phyloP scores from a whole-genome alignment of 768 basidiomycete genomes.

The Lactarius indigo region DNA sequence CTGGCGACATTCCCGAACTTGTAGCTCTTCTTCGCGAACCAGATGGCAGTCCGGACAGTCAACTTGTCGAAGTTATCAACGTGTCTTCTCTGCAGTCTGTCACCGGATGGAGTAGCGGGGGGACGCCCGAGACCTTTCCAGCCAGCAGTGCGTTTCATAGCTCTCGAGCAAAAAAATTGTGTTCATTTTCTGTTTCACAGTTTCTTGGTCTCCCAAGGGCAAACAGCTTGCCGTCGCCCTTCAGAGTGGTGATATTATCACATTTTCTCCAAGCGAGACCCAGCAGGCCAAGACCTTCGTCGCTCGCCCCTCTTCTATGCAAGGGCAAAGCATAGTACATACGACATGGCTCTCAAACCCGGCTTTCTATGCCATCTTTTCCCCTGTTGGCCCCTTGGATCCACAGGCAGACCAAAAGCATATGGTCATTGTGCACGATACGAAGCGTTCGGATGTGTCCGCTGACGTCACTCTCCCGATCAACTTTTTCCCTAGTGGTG shows the following conservation, averaged over 20 bases:
- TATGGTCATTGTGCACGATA: conserved; percentile 40
- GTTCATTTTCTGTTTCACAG: conserved; percentile 36
- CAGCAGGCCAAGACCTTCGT: conserved; percentile 55
- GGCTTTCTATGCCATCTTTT: conserved; percentile 65
- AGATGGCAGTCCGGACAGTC: conserved; percentile 31
- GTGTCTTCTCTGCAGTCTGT: conserved; percentile 43
- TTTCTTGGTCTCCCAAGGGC: conserved; percentile 83
- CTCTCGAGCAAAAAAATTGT: background rate
- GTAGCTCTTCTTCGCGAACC: conserved; percentile 55
- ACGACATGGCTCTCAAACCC: conserved; percentile 66
- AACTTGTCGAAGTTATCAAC: conserved; percentile 59
- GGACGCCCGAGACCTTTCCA: conserved; percentile 48
- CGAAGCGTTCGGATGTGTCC: conserved; percentile 38
- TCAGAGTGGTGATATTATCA: conserved; percentile 64
- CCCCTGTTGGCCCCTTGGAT: conserved; percentile 39
- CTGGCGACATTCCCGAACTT: conserved; percentile 54
- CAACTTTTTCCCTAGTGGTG: conserved; percentile 44
- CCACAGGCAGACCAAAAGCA: conserved; percentile 44
- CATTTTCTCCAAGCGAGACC: conserved; percentile 57
- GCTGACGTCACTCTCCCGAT: conserved; percentile 37
- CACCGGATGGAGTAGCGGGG: conserved; percentile 53
- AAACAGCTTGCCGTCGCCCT: conserved; percentile 79
- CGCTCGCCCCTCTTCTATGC: conserved; percentile 49
- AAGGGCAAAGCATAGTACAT: conserved; percentile 46
- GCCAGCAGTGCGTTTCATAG: conserved; percentile 50